phyloP scores from a whole-genome alignment of 768 basidiomycete genomes.

The Hysterangium stoloniferum region DNA sequence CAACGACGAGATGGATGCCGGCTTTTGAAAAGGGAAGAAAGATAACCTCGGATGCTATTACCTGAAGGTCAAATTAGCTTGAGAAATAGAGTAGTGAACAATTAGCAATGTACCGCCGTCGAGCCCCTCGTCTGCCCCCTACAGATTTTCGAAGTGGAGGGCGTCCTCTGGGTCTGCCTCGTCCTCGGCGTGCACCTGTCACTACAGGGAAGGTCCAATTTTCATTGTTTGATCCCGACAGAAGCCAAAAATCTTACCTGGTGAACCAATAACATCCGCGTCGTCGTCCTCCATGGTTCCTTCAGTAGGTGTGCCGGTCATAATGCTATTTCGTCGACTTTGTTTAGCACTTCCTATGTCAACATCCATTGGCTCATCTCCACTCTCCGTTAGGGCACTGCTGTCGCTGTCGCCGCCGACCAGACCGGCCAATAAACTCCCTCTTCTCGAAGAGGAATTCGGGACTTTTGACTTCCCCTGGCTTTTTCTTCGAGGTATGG shows the following conservation, averaged over 20 bases:
- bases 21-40: too few relatives aligned
- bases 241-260: background rate
- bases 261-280: conserved; percentile 41
- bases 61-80: background rate
- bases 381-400: conserved; percentile 78
- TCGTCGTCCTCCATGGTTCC: conserved; percentile 59
- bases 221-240: background rate
- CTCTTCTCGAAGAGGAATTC: conserved; percentile 37
- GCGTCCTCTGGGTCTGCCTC: conserved; percentile 12
- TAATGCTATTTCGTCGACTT: conserved; percentile 57
- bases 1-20: too few relatives aligned
- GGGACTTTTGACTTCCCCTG: conserved; percentile 27
- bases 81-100: background rate
- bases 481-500: conserved; percentile 25
- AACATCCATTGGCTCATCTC: conserved; percentile 41
- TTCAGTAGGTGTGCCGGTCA: conserved; percentile 60
- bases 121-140: background rate
- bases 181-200: background rate
- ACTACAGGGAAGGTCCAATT: background rate
- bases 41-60: background rate
- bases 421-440: conserved; percentile 56
- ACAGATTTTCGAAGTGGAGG: conserved; percentile 7
- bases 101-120: background rate
- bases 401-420: conserved; percentile 79
- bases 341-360: conserved; percentile 32